Percentiles rank a stretch among this genome's conserved stretches.
Evolutionary conservation across 495 filamentous ascomycete genomes (phyloP).

Genomic region (Aspergillus steynii): DNA sequence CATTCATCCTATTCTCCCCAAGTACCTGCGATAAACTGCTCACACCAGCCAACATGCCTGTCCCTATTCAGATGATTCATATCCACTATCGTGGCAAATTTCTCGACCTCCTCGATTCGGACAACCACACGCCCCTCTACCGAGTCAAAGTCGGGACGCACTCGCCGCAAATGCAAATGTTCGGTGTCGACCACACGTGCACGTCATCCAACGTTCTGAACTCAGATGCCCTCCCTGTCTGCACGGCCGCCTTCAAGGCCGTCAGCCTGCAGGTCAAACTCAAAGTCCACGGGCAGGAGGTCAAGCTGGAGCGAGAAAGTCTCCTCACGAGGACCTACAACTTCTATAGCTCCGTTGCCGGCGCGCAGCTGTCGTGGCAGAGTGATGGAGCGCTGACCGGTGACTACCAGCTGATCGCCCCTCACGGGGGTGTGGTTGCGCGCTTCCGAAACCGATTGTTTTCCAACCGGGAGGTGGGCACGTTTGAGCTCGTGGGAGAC

Average conservation of each 20-base stretch:
- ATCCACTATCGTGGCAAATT: conserved; percentile 11
- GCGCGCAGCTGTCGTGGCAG: conserved; percentile 4
- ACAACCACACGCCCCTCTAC: conserved; percentile 8
- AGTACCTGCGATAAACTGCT: neutral
- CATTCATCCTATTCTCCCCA: too few relatives aligned
- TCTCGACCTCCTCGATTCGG: conserved; percentile 11
- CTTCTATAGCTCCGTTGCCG: neutral
- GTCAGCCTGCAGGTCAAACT: conserved; percentile 9
- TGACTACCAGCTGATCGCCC: conserved; percentile 8
- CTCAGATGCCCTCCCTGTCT: neutral
- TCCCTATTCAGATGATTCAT: conserved; percentile 11
- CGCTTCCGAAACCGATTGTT: conserved; percentile 14
- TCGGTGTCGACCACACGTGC: neutral
- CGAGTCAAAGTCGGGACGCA: conserved; percentile 8
- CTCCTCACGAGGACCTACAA: conserved; percentile 6
- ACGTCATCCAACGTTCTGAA: neutral
- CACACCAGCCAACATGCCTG: neutral
- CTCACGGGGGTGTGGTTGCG: conserved; percentile 1
- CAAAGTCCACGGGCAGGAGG: neutral
- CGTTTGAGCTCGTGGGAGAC: conserved; percentile 8
- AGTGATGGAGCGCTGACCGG: conserved; percentile 7
- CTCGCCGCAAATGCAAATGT: conserved; percentile 9
- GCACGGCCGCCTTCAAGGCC: conserved; percentile 11
- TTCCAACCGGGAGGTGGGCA: conserved; percentile 5
- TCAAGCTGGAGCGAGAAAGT: conserved; percentile 4